Evolutionary conservation across 1,284 basidiomycete genomes (phyloP).

Genomic region (Chalciporus sp.): DNA sequence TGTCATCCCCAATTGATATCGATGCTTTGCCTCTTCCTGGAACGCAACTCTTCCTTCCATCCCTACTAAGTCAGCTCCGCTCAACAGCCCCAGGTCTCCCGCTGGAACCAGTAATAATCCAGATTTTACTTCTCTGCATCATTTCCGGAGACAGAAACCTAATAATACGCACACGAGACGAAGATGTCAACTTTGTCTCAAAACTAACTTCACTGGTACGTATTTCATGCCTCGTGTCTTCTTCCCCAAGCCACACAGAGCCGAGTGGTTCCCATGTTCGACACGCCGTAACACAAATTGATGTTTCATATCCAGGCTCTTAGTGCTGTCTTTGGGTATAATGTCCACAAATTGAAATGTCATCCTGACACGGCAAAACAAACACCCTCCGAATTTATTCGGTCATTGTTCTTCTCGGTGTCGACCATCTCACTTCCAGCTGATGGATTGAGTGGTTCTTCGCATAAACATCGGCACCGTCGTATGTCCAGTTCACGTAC

Average conservation of each 20-base stretch:
- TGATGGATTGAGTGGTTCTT: slow-evolving; percentile 26
- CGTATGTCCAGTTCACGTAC: slow-evolving; percentile 29
- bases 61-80: slow-evolving; percentile 49
- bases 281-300: neutral
- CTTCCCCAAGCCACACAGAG: slow-evolving; percentile 2
- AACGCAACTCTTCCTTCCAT: slow-evolving; percentile 54
- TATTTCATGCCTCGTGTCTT: slow-evolving; percentile 11
- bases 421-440: slow-evolving; percentile 27
- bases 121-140: slow-evolving; percentile 66
- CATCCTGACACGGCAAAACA: slow-evolving; percentile 28
- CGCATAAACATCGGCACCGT: slow-evolving; percentile 28
- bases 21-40: slow-evolving; percentile 40
- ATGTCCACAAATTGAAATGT: slow-evolving; percentile 59
- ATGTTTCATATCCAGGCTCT: slow-evolving; percentile 47
- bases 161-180: slow-evolving; percentile 59
- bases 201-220: slow-evolving; percentile 61
- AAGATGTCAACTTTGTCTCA: slow-evolving; percentile 58
- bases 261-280: slow-evolving; percentile 9
- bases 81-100: slow-evolving; percentile 48
- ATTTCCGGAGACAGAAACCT: slow-evolving; percentile 62
- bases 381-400: slow-evolving; percentile 47
- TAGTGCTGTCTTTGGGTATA: slow-evolving; percentile 57
- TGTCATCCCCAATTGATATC: slow-evolving; percentile 6
- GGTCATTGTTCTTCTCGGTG: slow-evolving; percentile 53
- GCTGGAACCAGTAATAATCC: slow-evolving; percentile 62